Conservation (phyloP, 192 early-diverging fungal species). For the Coemansia sp. region DNA sequence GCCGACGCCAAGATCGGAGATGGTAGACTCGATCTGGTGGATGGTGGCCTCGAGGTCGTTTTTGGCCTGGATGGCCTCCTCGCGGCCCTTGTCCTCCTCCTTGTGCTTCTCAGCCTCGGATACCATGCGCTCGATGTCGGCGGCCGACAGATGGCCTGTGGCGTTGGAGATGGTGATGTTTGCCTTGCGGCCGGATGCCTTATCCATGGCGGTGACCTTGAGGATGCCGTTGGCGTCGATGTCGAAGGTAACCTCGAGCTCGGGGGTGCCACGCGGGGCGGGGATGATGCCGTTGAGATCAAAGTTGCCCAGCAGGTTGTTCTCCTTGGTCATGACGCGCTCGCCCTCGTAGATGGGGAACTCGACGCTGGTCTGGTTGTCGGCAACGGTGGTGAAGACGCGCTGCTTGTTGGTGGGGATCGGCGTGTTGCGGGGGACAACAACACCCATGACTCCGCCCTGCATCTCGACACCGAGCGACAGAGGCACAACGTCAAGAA, state of each 20-base stretch:
- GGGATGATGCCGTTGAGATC: constrained; percentile 79
- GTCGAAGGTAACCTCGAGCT: constrained; percentile 84
- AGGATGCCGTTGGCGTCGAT: constrained; percentile 87
- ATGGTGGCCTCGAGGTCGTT: constrained; percentile 79
- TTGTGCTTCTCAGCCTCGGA: constrained; percentile 86
- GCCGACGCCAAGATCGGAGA: constrained; percentile 71
- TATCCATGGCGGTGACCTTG: constrained; percentile 90
- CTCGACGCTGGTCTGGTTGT: constrained; percentile 84
- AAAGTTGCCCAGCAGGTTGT: constrained; percentile 88
- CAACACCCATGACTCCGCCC: constrained; percentile 81
- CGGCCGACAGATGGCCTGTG: constrained; percentile 84
- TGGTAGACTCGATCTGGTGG: constrained; percentile 70
- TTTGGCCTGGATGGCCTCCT: constrained; percentile 77
- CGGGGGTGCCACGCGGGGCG: constrained; percentile 73
- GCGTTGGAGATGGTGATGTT: constrained; percentile 96
- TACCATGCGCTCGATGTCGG: constrained; percentile 95
- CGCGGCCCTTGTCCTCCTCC: constrained; percentile 74
- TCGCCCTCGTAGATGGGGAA: constrained; percentile 89
- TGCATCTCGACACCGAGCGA: constrained; percentile 85
- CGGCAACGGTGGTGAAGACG: constrained; percentile 80
- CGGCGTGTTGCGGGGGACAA: constrained; percentile 82
- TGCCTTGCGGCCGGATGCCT: constrained; percentile 86
- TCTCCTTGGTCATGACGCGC: constrained; percentile 86
- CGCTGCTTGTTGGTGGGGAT: constrained; percentile 83
- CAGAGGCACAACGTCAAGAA: constrained; percentile 84